Conservation (phyloP, 78 protist species). For the Bigelowiella natans region DNA sequence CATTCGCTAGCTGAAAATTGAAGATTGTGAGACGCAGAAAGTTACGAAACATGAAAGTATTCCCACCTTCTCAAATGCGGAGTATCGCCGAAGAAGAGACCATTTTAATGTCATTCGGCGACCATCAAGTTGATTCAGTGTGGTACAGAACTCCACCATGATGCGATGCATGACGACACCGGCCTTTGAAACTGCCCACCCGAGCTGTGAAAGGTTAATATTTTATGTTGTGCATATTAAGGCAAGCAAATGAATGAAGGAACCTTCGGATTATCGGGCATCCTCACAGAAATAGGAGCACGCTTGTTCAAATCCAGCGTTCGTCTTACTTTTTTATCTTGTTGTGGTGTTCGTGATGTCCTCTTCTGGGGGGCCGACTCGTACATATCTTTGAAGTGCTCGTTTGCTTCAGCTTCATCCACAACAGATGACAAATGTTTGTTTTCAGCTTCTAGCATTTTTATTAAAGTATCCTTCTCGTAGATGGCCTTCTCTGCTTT, state of each 20-base stretch:
- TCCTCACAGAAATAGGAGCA: not conserved
- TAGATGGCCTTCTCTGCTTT: not conserved
- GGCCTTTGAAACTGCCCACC: not conserved
- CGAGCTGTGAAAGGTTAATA: not conserved
- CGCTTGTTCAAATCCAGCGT: not conserved
- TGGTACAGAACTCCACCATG: not conserved
- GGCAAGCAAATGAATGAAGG: too few relatives aligned
- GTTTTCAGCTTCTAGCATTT: not conserved
- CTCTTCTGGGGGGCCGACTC: not conserved
- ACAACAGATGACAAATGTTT: not conserved
- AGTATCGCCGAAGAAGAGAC: not conserved
- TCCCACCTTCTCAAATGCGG: not conserved
- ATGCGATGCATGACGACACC: not conserved
- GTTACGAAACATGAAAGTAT: too few relatives aligned
- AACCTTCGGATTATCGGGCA: not conserved
- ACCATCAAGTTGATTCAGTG: not conserved
- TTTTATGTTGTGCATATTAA: not conserved
- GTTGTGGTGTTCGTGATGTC: not conserved
- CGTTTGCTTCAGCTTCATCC: not conserved
- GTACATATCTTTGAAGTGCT: not conserved
- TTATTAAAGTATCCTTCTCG: not conserved
- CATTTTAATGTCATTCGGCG: not conserved
- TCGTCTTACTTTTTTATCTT: not conserved
- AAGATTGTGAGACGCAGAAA: too few relatives aligned
- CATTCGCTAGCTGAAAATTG: too few relatives aligned